Percentiles rank a stretch among this genome's conserved stretches.
phyloP scores from a whole-genome alignment of 768 basidiomycete genomes.

The Mycena crocata region DNA sequence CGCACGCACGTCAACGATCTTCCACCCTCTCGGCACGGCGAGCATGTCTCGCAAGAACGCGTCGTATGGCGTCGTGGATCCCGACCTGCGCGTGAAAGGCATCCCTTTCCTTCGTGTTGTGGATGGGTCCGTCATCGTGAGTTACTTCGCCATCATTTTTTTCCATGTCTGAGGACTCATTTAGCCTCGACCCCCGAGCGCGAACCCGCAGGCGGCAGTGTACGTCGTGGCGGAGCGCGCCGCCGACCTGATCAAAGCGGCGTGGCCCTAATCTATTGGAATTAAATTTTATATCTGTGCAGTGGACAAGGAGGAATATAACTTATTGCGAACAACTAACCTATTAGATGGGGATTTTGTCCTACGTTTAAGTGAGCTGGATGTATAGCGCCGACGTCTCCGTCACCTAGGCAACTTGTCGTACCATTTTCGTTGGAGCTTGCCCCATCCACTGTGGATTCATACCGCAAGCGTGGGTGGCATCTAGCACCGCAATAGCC shows the following conservation, averaged over 20 bases:
- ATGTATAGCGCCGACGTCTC: too few species aligned
- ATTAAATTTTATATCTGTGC: too few species aligned
- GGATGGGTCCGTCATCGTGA: conserved; percentile 49
- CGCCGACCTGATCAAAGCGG: conserved; percentile 3
- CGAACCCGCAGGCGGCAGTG: conserved; percentile 37
- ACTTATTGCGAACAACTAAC: too few species aligned
- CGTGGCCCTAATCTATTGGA: background rate
- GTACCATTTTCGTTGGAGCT: too few species aligned
- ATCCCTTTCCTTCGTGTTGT: conserved; percentile 45
- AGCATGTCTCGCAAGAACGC: conserved; percentile 41
- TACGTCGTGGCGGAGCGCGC: conserved; percentile 39
- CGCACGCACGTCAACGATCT: conserved; percentile 22
- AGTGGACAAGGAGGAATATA: too few species aligned
- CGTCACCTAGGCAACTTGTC: too few species aligned
- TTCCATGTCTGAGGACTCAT: background rate
- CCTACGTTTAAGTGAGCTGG: too few species aligned
- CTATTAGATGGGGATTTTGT: too few species aligned
- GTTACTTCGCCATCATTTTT: conserved; percentile 21
- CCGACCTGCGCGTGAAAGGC: conserved; percentile 45
- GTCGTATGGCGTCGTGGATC: conserved; percentile 45
- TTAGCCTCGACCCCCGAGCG: conserved; percentile 37
- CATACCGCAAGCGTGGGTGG: too few species aligned
- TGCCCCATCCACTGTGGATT: too few species aligned
- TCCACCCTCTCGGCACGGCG: conserved; percentile 40
- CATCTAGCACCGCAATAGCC: too few species aligned